Conservation (phyloP, 257 asterid species). For the Petunia secreta region DNA sequence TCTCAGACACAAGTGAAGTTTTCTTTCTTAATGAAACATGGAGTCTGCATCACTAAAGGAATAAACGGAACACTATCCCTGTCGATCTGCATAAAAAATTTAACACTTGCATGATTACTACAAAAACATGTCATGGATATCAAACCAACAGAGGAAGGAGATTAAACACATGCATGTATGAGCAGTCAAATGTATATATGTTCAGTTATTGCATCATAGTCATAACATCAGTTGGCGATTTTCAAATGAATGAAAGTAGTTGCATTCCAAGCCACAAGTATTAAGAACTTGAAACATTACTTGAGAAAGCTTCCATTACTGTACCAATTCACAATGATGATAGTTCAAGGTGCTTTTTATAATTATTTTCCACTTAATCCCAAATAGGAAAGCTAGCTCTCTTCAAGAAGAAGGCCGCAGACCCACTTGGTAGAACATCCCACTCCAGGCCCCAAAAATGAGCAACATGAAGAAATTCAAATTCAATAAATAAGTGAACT, state of each 20-base stretch:
- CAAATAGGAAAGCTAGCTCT: not conserved
- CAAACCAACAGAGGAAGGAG: not conserved
- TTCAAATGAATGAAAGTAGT: not conserved
- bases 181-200: not conserved
- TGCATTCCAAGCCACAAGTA: not conserved
- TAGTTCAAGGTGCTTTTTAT: not conserved
- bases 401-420: not conserved
- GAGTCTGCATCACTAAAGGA: not conserved
- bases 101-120: not conserved
- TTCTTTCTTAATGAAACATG: not conserved
- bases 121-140: not conserved
- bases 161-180: slow-evolving; percentile 11
- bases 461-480: not conserved
- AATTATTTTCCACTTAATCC: slow-evolving; percentile 2
- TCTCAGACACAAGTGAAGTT: not conserved
- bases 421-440: not conserved
- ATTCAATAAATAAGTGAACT: not conserved
- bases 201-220: not conserved
- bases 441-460: not conserved
- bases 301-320: not conserved
- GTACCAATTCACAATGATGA: not conserved
- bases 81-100: not conserved
- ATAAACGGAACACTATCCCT: not conserved
- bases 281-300: not conserved
- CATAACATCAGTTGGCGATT: not conserved